Base-by-base conservation (phyloP, 139 green algal species). In the Asterochloris sp. region DNA sequence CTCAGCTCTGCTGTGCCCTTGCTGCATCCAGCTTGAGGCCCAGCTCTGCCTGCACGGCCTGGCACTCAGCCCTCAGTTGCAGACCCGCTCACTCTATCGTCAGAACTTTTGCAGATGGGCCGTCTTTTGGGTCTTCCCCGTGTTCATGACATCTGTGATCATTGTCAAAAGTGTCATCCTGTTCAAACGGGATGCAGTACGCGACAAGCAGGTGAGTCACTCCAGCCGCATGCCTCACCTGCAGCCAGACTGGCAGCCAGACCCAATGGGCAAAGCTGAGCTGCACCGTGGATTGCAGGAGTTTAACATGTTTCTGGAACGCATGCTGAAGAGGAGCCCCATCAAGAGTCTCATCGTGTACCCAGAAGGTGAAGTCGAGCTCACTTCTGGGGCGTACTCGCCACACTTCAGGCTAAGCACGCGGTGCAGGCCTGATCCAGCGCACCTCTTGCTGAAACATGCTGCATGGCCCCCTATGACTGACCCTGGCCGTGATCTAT, bases 111-210 rank as follows among this genome's bases (percentile, higher is more conserved):
- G 83, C 90, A 94, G 94, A 80, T 90, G 90, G 91, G 83, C 91
- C 17, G 94, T 98, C n/a, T 83, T 88, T 24, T 86, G 86, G 13
- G 93, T 91, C 26, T 98, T 98, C 76, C 94, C 94, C 11, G 79
- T 95, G 28, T 98, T 98, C 87, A 95, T 97, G 88, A 76, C 84
- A 13, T 80, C 90, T 11, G 91, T 92, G 9, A 83, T 86, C 19
- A 76, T 92, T 60, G 78, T 94, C 28, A 82, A 83, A 15, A 89
- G 83, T 16, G 87, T 97, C 27, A 85, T 98, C 17, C 80, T 95
- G 17, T 98, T 98, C 88, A 97, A 95, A 78, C 84, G 95, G 0
- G 89, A 89, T 24, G 82, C 27, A 73, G 90, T 95, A n/a, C 74
- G 67, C 8, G 88, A 97, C 73, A 96, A 96, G 71, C 87, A 97